Base-by-base conservation (phyloP, 345 rosid species). In the Syzygium oleosum region DNA sequence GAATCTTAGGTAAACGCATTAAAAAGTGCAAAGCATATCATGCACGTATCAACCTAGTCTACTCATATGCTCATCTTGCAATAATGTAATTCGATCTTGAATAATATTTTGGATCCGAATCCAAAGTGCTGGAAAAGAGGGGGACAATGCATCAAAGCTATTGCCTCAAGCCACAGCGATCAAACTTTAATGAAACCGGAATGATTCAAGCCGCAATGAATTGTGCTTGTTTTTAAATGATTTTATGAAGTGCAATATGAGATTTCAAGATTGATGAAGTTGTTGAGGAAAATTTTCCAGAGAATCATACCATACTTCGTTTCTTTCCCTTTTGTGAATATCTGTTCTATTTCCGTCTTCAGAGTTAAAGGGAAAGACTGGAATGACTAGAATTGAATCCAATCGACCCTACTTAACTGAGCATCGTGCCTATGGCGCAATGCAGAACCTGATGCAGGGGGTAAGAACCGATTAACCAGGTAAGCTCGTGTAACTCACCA, bases 401-500 rank as follows among this genome's bases (percentile, higher is more conserved):
- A 9, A 34, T 34, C 8, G 27, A 73, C 22, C 80, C 13, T 73
- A 73, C 49, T 73, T 34, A 73, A 73, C 25, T 73, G 22, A 34
- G 49, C 79, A 31, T 31, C 21, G 23, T 1, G 3, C 12, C 80
- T 34, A 34, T 34, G 6, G 49, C 80, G 34, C 25, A 19, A 73
- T 34, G 80, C 13, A 0, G 7, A 68, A 38, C 7, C 0, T 38
- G 80, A 34, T 19, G 80, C 8, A 1, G 2, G 4, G 49, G 0
- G 2, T 9, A 31, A 38, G 41, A 38, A 73, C 43, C 5, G 49
- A 68, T 68, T 0, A 68, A 31, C 23, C 3, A 6, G 0, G 3
- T 0, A 34, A 34, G 12, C 49, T 73, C 49, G 0, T 5, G 4
- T 38, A 73, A 19, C 49, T 73, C 79, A 0, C 11, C 21, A 63